phyloP scores from a whole-genome alignment of 495 filamentous ascomycete species.

The Neurospora sp. region DNA sequence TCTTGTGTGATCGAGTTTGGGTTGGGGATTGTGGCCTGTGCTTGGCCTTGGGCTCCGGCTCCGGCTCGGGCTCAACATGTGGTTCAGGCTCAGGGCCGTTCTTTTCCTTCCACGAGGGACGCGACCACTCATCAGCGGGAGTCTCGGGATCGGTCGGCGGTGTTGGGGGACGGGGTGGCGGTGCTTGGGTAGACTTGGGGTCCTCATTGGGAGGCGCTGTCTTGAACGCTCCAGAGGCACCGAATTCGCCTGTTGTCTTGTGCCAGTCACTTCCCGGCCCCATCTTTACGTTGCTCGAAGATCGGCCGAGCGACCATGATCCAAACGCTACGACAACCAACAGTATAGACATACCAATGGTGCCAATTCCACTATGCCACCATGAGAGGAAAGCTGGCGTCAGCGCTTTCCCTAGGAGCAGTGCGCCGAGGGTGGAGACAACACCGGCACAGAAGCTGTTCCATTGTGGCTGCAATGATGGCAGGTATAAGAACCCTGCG shows the following conservation, averaged over 20 bases:
- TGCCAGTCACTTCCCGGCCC: background rate
- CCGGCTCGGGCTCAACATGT: conserved; percentile 10
- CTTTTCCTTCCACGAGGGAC: conserved; percentile 31
- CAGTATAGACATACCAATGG: conserved; percentile 50
- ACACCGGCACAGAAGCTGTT: conserved; percentile 90
- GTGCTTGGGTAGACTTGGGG: conserved; percentile 29
- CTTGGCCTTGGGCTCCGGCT: conserved; percentile 7
- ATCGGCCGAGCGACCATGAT: conserved; percentile 61
- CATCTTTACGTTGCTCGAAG: background rate
- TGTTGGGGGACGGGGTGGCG: conserved; percentile 28
- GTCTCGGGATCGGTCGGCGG: conserved; percentile 20
- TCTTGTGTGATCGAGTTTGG: background rate
- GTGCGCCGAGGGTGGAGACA: conserved; percentile 54
- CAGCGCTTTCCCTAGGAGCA: conserved; percentile 57
- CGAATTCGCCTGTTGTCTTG: conserved; percentile 9
- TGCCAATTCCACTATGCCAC: conserved; percentile 51
- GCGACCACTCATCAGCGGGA: conserved; percentile 19
- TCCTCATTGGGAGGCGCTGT: conserved; percentile 23
- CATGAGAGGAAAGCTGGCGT: conserved; percentile 59
- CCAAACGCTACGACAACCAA: conserved; percentile 59
- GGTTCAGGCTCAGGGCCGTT: conserved; percentile 7
- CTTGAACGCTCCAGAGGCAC: conserved; percentile 13
- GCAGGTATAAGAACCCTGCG: conserved; percentile 85
- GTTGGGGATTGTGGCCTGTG: background rate
- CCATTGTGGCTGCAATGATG: conserved; percentile 69